phyloP scores from a whole-genome alignment of 768 basidiomycete species.

The Hericium erinaceus region DNA sequence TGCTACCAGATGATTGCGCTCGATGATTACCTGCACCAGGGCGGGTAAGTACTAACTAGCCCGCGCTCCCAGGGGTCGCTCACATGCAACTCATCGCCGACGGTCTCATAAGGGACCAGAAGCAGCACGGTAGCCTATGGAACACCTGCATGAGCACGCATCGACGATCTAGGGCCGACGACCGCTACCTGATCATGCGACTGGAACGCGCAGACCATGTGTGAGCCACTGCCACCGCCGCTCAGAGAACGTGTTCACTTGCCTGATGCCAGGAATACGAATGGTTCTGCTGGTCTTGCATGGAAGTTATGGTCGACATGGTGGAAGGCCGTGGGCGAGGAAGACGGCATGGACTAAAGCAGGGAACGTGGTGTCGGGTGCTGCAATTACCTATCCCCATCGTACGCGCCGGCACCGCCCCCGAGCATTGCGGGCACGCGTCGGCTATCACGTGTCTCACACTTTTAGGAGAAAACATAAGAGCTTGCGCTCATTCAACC shows the following conservation, averaged over 20 bases:
- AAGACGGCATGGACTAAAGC: too few relatives aligned
- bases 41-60: background rate
- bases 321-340: background rate
- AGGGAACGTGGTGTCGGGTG: too few relatives aligned
- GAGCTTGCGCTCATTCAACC: background rate
- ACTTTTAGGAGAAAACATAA: background rate
- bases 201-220: conserved; percentile 26
- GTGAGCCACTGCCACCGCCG: background rate
- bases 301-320: conserved; percentile 6
- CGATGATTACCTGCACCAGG: conserved; percentile 52
- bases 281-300: conserved; percentile 15
- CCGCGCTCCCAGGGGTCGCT: conserved; percentile 16
- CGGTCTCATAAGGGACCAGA: conserved; percentile 61
- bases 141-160: conserved; percentile 15
- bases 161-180: background rate
- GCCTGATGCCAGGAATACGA: conserved; percentile 87
- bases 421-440: background rate
- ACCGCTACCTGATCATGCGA: conserved; percentile 75
- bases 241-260: conserved; percentile 13
- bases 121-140: conserved; percentile 66
- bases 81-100: conserved; percentile 65
- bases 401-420: background rate
- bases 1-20: conserved; percentile 61
- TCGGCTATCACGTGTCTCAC: background rate
- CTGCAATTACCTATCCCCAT: background rate